Evolutionary conservation across 176 grass and related monocot species (phyloP).

Genomic region (Phoenix dactylifera): DNA sequence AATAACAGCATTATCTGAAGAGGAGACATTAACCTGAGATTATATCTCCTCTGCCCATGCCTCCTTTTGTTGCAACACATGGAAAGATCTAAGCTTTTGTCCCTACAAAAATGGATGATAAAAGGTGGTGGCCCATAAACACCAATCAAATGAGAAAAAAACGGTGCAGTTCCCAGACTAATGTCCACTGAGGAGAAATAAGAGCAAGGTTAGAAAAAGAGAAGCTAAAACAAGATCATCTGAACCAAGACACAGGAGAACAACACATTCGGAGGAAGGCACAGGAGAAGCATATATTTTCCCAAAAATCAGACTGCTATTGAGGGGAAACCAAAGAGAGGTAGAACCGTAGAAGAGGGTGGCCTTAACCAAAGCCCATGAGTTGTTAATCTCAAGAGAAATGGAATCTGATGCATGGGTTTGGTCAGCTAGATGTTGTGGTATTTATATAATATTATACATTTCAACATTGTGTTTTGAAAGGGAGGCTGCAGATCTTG

Average conservation of each 20-base stretch:
- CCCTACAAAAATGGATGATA: conserved; percentile 12
- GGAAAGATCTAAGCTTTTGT: conserved; percentile 26
- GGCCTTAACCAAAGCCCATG: conserved; percentile 8
- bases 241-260: conserved; percentile 5
- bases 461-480: background rate
- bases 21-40: background rate
- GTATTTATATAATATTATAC: conserved; percentile 19
- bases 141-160: conserved; percentile 12
- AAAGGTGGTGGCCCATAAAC: conserved; percentile 10
- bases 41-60: conserved; percentile 2
- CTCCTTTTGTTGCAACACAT: conserved; percentile 11
- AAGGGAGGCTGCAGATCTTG: background rate
- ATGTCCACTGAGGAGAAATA: conserved; percentile 23
- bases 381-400: conserved; percentile 19
- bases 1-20: background rate
- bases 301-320: conserved; percentile 22
- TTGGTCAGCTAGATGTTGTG: conserved; percentile 18
- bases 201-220: conserved; percentile 19
- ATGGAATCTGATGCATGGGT: conserved; percentile 27
- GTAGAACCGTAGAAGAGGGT: background rate
- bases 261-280: conserved; percentile 30
- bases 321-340: conserved; percentile 28
- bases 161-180: conserved; percentile 13
- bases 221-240: conserved; percentile 21
- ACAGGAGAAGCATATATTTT: conserved; percentile 14